Conservation (phyloP, 306 rosid species). For the Ormosia semicastrata region DNA sequence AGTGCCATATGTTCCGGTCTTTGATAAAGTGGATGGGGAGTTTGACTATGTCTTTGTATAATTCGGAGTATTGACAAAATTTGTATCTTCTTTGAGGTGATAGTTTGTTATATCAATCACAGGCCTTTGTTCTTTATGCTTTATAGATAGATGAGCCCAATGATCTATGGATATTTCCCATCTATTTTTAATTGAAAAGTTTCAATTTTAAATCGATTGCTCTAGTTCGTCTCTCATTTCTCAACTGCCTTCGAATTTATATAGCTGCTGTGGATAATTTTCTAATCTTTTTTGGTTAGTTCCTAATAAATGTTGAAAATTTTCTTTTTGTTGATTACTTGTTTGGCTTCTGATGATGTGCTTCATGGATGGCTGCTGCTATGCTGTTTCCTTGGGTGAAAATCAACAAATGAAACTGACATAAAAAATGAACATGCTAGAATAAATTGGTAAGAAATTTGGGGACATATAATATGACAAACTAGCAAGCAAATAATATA, state of each 20-base stretch:
- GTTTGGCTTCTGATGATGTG: background rate
- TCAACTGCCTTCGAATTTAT: background rate
- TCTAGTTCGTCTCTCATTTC: background rate
- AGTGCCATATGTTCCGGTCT: background rate
- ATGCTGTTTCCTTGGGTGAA: background rate
- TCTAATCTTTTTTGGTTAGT: background rate
- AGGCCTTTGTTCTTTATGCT: background rate
- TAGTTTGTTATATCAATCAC: background rate
- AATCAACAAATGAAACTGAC: background rate
- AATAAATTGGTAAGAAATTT: background rate
- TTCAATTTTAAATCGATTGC: background rate
- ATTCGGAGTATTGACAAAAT: too few relatives aligned
- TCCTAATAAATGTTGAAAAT: background rate
- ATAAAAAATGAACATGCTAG: background rate
- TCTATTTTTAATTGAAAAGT: background rate
- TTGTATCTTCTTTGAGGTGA: background rate
- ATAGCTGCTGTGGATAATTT: background rate
- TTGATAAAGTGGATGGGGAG: background rate
- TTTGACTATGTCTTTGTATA: background rate
- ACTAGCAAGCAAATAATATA: background rate
- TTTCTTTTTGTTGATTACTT: background rate
- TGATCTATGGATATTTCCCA: background rate
- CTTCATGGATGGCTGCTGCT: background rate
- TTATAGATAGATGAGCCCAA: background rate
- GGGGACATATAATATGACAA: background rate